These are phyloP conservation scores for Candida nemodendra DNA, from an alignment of 805 yeast genomes.

Conservation along the genomic window DNA sequence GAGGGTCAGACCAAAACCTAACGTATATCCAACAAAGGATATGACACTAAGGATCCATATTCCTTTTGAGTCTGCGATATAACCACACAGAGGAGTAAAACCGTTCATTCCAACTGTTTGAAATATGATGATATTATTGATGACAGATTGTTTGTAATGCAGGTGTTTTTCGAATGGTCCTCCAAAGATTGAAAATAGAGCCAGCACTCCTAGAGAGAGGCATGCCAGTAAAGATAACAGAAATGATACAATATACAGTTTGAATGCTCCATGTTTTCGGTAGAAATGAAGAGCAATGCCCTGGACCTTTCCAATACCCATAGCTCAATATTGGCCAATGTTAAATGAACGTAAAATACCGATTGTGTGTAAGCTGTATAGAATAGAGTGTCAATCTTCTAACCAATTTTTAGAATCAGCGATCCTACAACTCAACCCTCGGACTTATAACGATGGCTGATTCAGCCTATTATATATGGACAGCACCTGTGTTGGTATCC, in stretches of 20 bases:
- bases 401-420: too few species aligned
- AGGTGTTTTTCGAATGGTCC: constrained; percentile 58
- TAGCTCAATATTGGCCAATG: too few species aligned
- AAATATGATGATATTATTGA: constrained; percentile 70
- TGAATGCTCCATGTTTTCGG: constrained; percentile 22
- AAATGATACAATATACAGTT: constrained; percentile 24
- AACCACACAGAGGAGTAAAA: constrained; percentile 78
- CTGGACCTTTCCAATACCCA: neutral
- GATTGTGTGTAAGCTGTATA: too few species aligned
- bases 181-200: constrained; percentile 60
- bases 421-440: too few species aligned
- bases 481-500: too few species aligned
- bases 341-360: too few species aligned
- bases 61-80: constrained; percentile 78
- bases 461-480: too few species aligned
- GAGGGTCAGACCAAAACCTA: constrained; percentile 58
- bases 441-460: too few species aligned
- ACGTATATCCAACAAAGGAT: constrained; percentile 58
- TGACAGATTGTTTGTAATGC: constrained; percentile 59
- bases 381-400: too few species aligned
- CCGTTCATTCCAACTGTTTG: constrained; percentile 81
- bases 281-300: constrained; percentile 7
- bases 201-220: constrained; percentile 31
- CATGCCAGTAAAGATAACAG: constrained; percentile 29
- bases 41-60: constrained; percentile 67